Percentiles rank a stretch among this genome's conserved stretches.
These are phyloP conservation scores for Pisolithus marmoratus DNA, from an alignment of 768 basidiomycete genomes.

Conservation along the genomic window DNA sequence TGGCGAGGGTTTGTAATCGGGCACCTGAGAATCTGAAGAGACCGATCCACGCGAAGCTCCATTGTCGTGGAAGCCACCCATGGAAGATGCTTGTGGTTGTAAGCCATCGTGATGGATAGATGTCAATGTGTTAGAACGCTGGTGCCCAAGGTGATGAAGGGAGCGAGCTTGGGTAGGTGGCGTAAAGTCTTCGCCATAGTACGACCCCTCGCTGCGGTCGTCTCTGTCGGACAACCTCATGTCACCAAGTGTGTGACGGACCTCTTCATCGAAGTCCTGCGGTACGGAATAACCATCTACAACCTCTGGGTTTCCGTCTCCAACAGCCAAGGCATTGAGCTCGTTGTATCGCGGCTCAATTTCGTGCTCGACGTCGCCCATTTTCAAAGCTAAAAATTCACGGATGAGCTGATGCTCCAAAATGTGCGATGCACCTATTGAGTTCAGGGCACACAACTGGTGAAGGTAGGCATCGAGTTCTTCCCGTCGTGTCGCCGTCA, in stretches of 20 bases:
- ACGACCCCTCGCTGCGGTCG: constrained; percentile 57
- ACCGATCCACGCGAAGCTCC: constrained; percentile 27
- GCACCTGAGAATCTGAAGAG: constrained; percentile 22
- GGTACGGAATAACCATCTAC: constrained; percentile 20
- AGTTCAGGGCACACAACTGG: constrained; percentile 68
- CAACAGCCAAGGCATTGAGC: constrained; percentile 48
- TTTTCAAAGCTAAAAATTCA: constrained; percentile 75
- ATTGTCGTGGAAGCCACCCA: constrained; percentile 17
- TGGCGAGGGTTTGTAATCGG: constrained; percentile 33
- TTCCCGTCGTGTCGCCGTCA: constrained; percentile 72
- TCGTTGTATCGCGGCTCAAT: constrained; percentile 54
- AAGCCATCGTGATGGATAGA: constrained; percentile 33
- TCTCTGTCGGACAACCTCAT: constrained; percentile 43
- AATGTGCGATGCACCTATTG: constrained; percentile 67
- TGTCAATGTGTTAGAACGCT: constrained; percentile 44
- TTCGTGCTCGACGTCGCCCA: constrained; percentile 77
- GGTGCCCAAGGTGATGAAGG: constrained; percentile 30
- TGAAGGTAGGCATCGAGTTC: constrained; percentile 90
- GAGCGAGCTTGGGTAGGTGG: constrained; percentile 34
- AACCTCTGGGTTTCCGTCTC: constrained; percentile 32
- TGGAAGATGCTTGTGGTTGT: constrained; percentile 31
- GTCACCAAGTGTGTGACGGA: constrained; percentile 45
- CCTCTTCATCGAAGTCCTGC: constrained; percentile 36
- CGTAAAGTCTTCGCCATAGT: constrained; percentile 51
- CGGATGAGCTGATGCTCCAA: constrained; percentile 76